Evolutionary conservation across 148 eudicot species (phyloP).

Genomic region (Spergularia bocconei): DNA sequence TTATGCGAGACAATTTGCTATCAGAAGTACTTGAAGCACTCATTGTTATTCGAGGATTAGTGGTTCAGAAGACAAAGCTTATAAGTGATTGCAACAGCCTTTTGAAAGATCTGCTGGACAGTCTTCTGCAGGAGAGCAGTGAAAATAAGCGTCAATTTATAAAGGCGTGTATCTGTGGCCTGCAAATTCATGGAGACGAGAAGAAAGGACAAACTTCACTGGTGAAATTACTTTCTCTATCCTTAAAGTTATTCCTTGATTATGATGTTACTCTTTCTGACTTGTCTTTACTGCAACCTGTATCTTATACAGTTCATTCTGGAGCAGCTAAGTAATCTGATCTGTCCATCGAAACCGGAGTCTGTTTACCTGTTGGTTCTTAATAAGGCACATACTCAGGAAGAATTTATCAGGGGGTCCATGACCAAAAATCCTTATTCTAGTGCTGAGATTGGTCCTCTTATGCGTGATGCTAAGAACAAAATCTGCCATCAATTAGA

Average conservation of each 20-base stretch:
- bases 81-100: slow-evolving; percentile 91
- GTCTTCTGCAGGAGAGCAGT: slow-evolving; percentile 89
- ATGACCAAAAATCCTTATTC: slow-evolving; percentile 99
- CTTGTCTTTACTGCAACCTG: background rate
- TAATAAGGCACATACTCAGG: slow-evolving; percentile 98
- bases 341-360: slow-evolving; percentile 94
- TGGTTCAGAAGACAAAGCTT: slow-evolving; percentile 96
- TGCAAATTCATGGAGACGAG: slow-evolving; percentile 85
- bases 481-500: slow-evolving; percentile 96
- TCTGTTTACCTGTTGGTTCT: slow-evolving; percentile 81
- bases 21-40: slow-evolving; percentile 97
- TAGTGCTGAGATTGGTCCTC: slow-evolving; percentile 91
- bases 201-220: slow-evolving; percentile 79
- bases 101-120: slow-evolving; percentile 89
- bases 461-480: slow-evolving; percentile 99
- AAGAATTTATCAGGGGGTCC: slow-evolving; percentile 98
- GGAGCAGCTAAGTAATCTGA: slow-evolving; percentile 98
- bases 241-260: background rate
- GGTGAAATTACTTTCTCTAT: slow-evolving; percentile 37
- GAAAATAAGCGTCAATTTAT: slow-evolving; percentile 92
- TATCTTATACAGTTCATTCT: slow-evolving; percentile 74
- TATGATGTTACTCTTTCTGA: slow-evolving; percentile 6
- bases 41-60: slow-evolving; percentile 86
- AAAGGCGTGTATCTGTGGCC: slow-evolving; percentile 84
- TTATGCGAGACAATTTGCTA: slow-evolving; percentile 83